These are phyloP conservation scores for Vaccinium vitisidaea DNA, from an alignment of 148 eudicot genomes.

Conservation along the genomic window DNA sequence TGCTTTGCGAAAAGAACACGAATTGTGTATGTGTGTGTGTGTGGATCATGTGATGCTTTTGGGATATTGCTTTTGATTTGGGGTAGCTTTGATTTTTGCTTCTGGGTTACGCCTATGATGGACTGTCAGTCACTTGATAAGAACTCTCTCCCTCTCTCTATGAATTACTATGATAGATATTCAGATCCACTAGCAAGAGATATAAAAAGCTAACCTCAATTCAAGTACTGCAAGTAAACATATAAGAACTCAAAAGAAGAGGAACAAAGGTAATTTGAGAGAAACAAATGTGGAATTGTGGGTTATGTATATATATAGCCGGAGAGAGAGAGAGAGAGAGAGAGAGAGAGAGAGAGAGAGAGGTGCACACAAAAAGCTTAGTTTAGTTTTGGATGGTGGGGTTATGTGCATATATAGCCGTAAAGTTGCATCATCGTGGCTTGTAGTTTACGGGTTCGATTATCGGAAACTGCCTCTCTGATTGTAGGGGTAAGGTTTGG, in stretches of 20 bases:
- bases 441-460: too few relatives aligned
- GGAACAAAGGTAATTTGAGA: neutral
- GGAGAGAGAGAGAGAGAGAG: too few relatives aligned
- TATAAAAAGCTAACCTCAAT: constrained; percentile 5
- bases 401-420: too few relatives aligned
- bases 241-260: neutral
- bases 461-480: too few relatives aligned
- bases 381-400: too few relatives aligned
- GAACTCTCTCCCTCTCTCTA: neutral
- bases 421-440: too few relatives aligned
- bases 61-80: neutral
- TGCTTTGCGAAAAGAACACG: constrained; percentile 19
- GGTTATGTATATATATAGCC: too few relatives aligned
- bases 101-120: constrained; percentile 14
- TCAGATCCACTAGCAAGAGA: neutral
- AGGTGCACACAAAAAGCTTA: neutral
- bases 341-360: neutral
- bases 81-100: constrained; percentile 15
- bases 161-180: neutral
- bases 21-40: neutral
- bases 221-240: neutral
- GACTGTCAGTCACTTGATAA: constrained; percentile 17
- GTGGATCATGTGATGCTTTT: constrained; percentile 1
- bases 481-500: too few relatives aligned
- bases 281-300: neutral